Base-by-base conservation (phyloP, 768 basidiomycete genomes). In the Strobilomyces confusus region DNA sequence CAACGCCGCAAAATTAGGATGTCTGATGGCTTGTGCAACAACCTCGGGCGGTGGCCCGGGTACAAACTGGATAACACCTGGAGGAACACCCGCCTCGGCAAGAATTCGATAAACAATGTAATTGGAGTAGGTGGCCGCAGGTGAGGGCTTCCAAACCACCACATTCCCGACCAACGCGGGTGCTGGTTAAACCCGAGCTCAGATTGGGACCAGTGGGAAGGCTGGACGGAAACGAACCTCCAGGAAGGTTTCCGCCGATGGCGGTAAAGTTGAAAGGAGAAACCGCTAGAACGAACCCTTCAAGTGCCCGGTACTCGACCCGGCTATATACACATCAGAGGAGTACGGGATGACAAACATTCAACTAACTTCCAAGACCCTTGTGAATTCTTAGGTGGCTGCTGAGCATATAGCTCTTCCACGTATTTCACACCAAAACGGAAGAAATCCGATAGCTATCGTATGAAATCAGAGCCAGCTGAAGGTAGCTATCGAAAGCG, bases 181-280 rank as follows among this genome's bases (percentile, higher is more conserved):
- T 26, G 82, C 93, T 82, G 58, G 52, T 32, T 60, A 53, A 23
- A 57, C 41, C 23, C 20, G 37, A n/a, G 17, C 26, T 53, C 26
- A 29, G 34, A 17, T 36, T 9, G 23, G 20, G 9, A 34, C 11
- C 20, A 22, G 29, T 12, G 49, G 14, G 15, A 30, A 53, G 30
- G 30, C 32, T 15, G 56, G n/a, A 32, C 23, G 36, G 43, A 36
- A n/a, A 52, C 59, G 48, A 51, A 81, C 86, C 71, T 70, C 82
- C 88, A 8, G 87, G 82, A 33, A 98, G 88, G 71, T 99, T 99
- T 14, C 92, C 97, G 37, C 93, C 95, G 58, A 99, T 99, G 25
- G 95, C 95, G 30, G 95, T 98, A 68, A 94, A 95, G 73, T 99
- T 99, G 78, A 99, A 98, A 0, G 97, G 97, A 8, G 97, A 94